Conservation (phyloP, 2,329 filamentous ascomycete genomes). For the Chaetothyriales sp. region DNA sequence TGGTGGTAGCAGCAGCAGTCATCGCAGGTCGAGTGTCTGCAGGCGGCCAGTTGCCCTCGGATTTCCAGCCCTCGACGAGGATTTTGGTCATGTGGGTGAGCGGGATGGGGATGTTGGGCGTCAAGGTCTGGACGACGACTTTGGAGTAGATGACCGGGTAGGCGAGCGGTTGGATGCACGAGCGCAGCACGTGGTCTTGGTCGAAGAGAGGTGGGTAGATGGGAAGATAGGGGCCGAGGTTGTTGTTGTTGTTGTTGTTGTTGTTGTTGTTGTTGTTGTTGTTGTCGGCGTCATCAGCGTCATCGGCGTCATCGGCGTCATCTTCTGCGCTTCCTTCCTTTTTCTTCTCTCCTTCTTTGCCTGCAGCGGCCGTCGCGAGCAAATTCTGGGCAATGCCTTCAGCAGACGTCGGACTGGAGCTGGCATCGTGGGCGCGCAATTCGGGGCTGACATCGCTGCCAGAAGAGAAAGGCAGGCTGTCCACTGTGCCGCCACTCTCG, state of each 20-base stretch:
- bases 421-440: not conserved
- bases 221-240: conserved; percentile 51
- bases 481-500: conserved; percentile 1
- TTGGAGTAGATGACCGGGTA: conserved; percentile 84
- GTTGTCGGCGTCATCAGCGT: no score
- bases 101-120: conserved; percentile 79
- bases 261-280: not conserved
- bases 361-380: not conserved
- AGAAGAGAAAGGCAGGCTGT: conserved; percentile 7
- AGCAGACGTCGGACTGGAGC: not conserved
- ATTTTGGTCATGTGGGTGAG: conserved; percentile 65
- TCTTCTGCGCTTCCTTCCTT: not conserved
- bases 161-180: conserved; percentile 56
- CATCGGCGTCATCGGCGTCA: not conserved
- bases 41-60: conserved; percentile 85
- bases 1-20: conserved; percentile 38
- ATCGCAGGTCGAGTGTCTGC: conserved; percentile 34
- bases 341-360: not conserved
- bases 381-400: not conserved
- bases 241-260: not conserved
- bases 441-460: not conserved
- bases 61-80: conserved; percentile 82
- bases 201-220: conserved; percentile 61
- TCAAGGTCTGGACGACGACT: conserved; percentile 64
- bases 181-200: conserved; percentile 59